A percentile compares a stretch with the other conserved stretches of the same genome.
phyloP scores from a whole-genome alignment of 192 early-diverging fungal genomes.

The Entomortierella beljakovae region DNA sequence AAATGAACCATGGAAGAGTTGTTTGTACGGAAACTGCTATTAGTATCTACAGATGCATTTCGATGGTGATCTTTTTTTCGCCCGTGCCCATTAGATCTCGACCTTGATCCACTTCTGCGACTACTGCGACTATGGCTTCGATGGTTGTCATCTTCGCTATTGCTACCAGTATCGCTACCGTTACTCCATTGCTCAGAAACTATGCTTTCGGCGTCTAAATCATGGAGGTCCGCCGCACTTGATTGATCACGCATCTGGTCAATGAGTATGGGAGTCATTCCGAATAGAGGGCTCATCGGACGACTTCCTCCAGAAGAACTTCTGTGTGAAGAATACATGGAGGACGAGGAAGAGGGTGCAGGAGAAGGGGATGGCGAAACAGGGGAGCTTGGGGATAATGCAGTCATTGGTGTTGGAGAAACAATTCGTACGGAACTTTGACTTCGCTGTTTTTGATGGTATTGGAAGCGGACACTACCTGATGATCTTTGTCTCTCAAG shows the following conservation, averaged over 20 bases:
- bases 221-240: conserved; percentile 18
- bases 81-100: not conserved
- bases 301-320: conserved; percentile 8
- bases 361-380: conserved; percentile 16
- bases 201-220: conserved; percentile 33
- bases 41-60: conserved; percentile 16
- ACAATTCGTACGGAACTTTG: conserved; percentile 24
- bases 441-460: not conserved
- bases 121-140: not conserved
- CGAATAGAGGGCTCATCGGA: conserved; percentile 30
- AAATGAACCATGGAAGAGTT: conserved; percentile 21
- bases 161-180: conserved; percentile 14
- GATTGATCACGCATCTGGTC: conserved; percentile 1
- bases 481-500: conserved; percentile 26
- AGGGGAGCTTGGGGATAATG: not conserved
- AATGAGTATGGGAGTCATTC: conserved; percentile 3
- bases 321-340: conserved; percentile 12
- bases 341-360: conserved; percentile 20
- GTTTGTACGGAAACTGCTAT: conserved; percentile 22
- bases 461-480: not conserved
- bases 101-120: too few species aligned
- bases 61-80: conserved; percentile 4
- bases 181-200: conserved; percentile 35
- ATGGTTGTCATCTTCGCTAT: conserved; percentile 17
- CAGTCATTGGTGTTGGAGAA: conserved; percentile 13